Evolutionary conservation across 257 asterid genomes (phyloP), one percentile per base, ranked within the genome.

Genomic region (Ocimum tenuiflorum): DNA sequence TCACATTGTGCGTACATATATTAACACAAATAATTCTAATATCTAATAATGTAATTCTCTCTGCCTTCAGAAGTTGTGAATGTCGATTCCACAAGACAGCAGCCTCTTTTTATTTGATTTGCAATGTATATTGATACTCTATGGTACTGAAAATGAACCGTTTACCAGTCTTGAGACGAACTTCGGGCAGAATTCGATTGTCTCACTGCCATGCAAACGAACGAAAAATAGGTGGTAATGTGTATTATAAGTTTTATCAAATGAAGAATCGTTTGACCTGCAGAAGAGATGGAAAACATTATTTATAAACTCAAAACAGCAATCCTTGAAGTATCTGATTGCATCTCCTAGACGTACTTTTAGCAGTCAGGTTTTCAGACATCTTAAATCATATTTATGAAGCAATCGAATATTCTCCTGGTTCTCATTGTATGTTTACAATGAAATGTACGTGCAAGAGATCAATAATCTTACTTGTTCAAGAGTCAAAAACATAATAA

Each of bases 401-500:
- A 27, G 48, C 18, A 4, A 19, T 67, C 22, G 15, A 45, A 8
- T 58, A 14, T 62, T 36, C 41, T 45, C 55, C 10, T 38, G 10
- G 11, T 48, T 61, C 46, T 58, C 49, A 69, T 27, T 27, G 31
- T 27, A 27, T 27, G 31, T 27, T 27, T 27, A 38, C 7, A 11
- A 46, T 49, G 20, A 48, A 39, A 45, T 18, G 13, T 57, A 14
- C 39, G 23, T 14, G 33, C 11, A 35, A 55, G 41, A 56, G 75
- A 75, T 47, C 61, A 11, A 68, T 56, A 39, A 29, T 64, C 94
- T 85, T 81, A 87, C 97, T 69, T 81, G 87, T 75, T 91, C 97
- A 18, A 88, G 66, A 33, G 83, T 84, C 80, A 88, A 78, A 77
- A 88, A 91, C 96, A 91, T 91, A 80, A 91, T 81, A 53, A 80